These are phyloP conservation scores for Anisodus tanguticus DNA, from an alignment of 257 asterid species.

Conservation along the genomic window DNA sequence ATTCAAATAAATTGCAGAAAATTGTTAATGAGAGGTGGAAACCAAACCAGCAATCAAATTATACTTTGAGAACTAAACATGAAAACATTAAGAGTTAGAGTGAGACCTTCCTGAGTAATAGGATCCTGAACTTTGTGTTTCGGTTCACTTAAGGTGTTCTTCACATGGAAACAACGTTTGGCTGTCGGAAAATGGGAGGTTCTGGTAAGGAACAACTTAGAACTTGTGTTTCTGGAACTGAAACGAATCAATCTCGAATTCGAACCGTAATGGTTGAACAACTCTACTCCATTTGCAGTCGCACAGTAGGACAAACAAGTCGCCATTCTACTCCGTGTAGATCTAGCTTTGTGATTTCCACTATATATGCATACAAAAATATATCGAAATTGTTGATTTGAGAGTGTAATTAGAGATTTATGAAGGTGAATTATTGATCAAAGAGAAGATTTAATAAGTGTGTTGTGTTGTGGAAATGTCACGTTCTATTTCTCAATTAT, in stretches of 20 bases:
- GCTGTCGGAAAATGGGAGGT: constrained; percentile 35
- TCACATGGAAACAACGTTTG: constrained; percentile 42
- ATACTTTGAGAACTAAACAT: no score
- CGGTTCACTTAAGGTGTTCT: no score
- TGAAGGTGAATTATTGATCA: constrained; percentile 10
- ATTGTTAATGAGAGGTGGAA: neutral
- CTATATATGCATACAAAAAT: no score
- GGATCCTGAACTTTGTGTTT: no score
- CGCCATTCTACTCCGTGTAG: constrained; percentile 50
- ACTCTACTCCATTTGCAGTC: constrained; percentile 39
- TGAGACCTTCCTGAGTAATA: no score
- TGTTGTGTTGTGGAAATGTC: constrained; percentile 12
- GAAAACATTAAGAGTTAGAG: no score
- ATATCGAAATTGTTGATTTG: neutral
- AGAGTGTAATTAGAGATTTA: neutral
- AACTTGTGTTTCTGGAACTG: constrained; percentile 44
- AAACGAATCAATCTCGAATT: constrained; percentile 50
- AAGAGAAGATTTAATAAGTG: neutral
- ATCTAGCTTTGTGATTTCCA: neutral
- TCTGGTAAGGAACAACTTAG: constrained; percentile 43
- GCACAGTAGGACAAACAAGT: constrained; percentile 39
- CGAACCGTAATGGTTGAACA: constrained; percentile 42
- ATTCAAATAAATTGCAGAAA: neutral
- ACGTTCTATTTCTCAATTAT: neutral
- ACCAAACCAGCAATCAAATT: no score